Base-by-base conservation (phyloP, 202 grass and related monocot species). In the Elaeis oleifera region DNA sequence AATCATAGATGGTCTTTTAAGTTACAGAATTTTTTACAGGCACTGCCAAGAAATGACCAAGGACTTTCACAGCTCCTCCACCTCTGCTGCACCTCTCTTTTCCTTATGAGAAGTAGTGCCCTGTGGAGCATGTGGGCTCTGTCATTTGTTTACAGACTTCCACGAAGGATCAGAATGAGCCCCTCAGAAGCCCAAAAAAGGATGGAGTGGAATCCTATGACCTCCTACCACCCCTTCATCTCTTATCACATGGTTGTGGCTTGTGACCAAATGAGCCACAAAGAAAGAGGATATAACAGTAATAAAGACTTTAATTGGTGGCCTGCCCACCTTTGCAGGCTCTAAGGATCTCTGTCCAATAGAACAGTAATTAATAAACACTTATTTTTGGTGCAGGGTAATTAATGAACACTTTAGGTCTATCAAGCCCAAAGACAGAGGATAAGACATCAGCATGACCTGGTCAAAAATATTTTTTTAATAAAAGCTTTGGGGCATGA, bases 381-480 rank as follows among this genome's bases (percentile, higher is more conserved):
- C 26, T 27, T 27, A 0, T 26, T 26, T 26, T 26, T 26, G 25
- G 25, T 4, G 4, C 3, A 26, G 25, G 4, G 49, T 39, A 39
- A 39, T 39, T 11, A 75, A 66, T 61, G 21, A 36, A 69, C 48
- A 22, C 21, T 49, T 68, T 13, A 48, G 18, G 17, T 11, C 19
- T 56, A 23, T 54, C 27, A 18, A 23, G 6, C 51, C 53, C 51
- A 49, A 54, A 50, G 53, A 58, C 1, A 18, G 59, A 60, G 21
- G 54, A 51, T 51, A 28, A 9, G n/a, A 22, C 18, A 44, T 44
- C 44, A 57, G 27, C 16, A 18, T 44, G 68, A 65, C 76, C 60
- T 13, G 26, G 76, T 79, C 76, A 79, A 72, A 29, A 79, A 79
- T 1, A 6, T 31, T 5, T 31, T 79, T 79, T 72, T 2, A 8